Percentiles rank a stretch among this genome's conserved stretches.
Evolutionary conservation across 345 rosid genomes (phyloP).

Genomic region (Murraya paniculata): DNA sequence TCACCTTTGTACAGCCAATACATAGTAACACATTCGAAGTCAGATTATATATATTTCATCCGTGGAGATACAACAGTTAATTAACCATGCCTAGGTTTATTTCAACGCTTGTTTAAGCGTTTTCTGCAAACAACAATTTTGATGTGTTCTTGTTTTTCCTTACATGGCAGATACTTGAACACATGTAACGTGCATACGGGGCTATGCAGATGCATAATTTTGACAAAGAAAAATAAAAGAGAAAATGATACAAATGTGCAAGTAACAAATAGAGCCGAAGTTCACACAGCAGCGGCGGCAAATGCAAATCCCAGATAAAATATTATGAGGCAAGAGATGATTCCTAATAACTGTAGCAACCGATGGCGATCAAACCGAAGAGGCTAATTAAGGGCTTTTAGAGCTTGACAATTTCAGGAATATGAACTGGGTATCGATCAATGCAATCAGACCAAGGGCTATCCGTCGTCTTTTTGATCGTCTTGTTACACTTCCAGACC

Average conservation of each 20-base stretch:
- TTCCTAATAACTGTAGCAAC: neutral
- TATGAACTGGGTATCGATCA: constrained; percentile 63
- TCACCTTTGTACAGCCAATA: neutral
- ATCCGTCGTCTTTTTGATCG: constrained; percentile 47
- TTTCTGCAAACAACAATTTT: neutral
- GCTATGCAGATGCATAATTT: neutral
- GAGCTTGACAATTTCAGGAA: constrained; percentile 76
- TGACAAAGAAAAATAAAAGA: neutral
- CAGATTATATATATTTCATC: neutral
- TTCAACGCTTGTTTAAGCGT: neutral
- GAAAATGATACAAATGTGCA: neutral
- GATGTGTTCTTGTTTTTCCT: neutral
- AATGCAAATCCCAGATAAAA: constrained; percentile 1
- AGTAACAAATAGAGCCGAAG: too few species aligned
- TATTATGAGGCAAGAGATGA: neutral
- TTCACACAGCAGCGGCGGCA: too few species aligned
- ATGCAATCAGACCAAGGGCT: constrained; percentile 82
- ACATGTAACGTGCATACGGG: neutral
- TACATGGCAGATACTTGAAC: neutral
- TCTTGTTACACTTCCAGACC: constrained; percentile 82
- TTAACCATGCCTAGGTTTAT: neutral
- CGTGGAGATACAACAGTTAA: neutral
- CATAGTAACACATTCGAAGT: neutral
- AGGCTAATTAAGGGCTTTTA: constrained; percentile 17
- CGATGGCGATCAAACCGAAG: constrained; percentile 1